A percentile compares a stretch with the other conserved stretches of the same genome.
Conservation (phyloP, 176 grass and related monocot genomes). For the Hordeum marinum region DNA sequence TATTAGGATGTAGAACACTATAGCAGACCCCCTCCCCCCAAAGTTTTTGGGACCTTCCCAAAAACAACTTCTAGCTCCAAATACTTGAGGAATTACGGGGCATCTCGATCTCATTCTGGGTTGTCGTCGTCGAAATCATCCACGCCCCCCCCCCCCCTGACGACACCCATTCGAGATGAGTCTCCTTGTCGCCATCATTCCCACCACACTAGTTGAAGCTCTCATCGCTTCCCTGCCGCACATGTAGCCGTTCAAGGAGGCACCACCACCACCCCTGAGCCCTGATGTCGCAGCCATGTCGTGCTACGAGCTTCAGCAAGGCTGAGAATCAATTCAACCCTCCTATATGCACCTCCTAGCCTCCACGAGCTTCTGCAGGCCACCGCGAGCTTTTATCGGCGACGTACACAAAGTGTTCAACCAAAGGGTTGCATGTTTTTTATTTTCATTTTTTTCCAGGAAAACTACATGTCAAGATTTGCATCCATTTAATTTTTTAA, state of each 20-base stretch:
- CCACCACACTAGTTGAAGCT: too few species aligned
- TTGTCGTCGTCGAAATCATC: neutral
- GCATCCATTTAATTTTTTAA: neutral
- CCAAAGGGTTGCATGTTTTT: neutral
- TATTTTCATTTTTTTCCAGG: neutral
- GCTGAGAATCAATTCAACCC: neutral
- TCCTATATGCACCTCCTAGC: neutral
- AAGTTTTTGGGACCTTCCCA: neutral
- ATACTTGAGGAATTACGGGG: neutral
- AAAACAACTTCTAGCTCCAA: neutral
- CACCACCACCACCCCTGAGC: too few species aligned
- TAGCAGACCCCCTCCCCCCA: neutral
- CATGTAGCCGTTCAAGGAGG: too few species aligned
- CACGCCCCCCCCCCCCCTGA: too few species aligned
- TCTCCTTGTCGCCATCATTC: too few species aligned
- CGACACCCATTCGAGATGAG: too few species aligned
- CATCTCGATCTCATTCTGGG: neutral
- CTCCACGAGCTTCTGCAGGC: neutral
- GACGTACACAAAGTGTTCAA: neutral
- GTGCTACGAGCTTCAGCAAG: neutral
- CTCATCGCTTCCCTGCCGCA: too few species aligned
- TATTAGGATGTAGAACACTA: too few species aligned
- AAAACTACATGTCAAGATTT: neutral
- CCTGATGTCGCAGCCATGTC: neutral
- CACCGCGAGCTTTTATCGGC: neutral